Percentiles rank a stretch among this genome's conserved stretches.
Evolutionary conservation across 164 flowering plant species (phyloP).

Genomic region (Macadamia integrifolia): DNA sequence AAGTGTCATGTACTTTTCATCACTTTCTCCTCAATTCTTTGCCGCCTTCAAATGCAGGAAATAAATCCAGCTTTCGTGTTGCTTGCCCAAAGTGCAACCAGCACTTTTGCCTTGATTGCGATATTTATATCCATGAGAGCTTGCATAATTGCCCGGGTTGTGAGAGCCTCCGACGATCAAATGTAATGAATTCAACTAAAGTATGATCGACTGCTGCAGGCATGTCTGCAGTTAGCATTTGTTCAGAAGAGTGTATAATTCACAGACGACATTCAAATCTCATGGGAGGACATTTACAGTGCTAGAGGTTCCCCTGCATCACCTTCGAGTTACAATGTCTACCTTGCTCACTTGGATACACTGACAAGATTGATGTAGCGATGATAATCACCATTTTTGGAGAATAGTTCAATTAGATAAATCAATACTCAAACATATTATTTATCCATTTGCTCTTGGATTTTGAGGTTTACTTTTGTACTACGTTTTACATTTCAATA

Average conservation of each 20-base stretch:
- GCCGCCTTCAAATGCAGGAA: constrained; percentile 44
- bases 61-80: constrained; percentile 45
- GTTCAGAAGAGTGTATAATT: neutral
- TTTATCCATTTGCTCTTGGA: too few species aligned
- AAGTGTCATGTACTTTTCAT: too few species aligned
- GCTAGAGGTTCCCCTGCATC: neutral
- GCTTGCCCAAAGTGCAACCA: constrained; percentile 81
- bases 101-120: constrained; percentile 87
- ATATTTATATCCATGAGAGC: constrained; percentile 94
- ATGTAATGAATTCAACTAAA: constrained; percentile 13
- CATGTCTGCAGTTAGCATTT: too few species aligned
- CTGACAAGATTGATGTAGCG: neutral
- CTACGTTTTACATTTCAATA: too few species aligned
- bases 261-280: too few species aligned
- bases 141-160: constrained; percentile 98
- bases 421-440: too few species aligned
- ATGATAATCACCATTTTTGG: constrained; percentile 1
- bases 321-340: neutral
- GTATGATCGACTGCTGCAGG: neutral
- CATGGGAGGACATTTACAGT: too few species aligned
- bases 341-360: neutral
- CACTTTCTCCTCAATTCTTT: neutral
- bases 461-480: too few species aligned
- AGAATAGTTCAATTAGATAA: neutral
- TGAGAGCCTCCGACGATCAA: constrained; percentile 58